Base-by-base conservation (phyloP, 805 yeast genomes). In the Tetrapisispora taiwanensis region DNA sequence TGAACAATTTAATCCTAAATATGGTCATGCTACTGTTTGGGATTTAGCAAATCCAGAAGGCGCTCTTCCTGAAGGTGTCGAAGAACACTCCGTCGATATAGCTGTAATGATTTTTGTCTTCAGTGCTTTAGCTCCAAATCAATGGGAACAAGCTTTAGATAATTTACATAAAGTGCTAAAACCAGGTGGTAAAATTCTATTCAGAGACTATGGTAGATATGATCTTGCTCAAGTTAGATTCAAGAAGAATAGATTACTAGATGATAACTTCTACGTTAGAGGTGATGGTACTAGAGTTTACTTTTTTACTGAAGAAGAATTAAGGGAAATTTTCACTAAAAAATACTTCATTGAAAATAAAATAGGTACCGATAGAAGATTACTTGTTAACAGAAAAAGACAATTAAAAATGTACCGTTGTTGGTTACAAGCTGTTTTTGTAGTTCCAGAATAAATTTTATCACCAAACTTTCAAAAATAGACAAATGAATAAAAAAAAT, bases 281-380 rank as follows among this genome's bases (percentile, higher is more conserved):
- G 98, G 98, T 32, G 98, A 92, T 61, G 98, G 98, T 39, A 92
- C 98, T 0, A 73, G 98, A 53, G 98, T 92, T 12, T 92, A 92
- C 62, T 92, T 92, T 68, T 92, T 92, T 69, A 86, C 95, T 2
- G 97, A 90, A 60, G 95, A 90, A 47, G 96, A 92, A 65, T 65
- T 90, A 46, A 71, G 84, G 48, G 68, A 74, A 37, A 84, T 90
- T 3, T 92, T 90, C 60, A 73, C 79, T 14, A 57, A 64, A 24
- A 69, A 72, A 6, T 70, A 70, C 17, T 87, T 90, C 56, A 62
- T 58, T n/a, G 90, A 84, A 50, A 74, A 70, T 33, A 81, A 75
- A 59, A 81, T 92, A 34, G 97, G 85, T 1, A 84, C 95, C 1
- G 98, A 92, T 67, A 75, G 96, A 60, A 70, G 98, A 54, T 70